phyloP scores from a whole-genome alignment of 2,329 filamentous ascomycete genomes.

The Fusarium tricinctum region DNA sequence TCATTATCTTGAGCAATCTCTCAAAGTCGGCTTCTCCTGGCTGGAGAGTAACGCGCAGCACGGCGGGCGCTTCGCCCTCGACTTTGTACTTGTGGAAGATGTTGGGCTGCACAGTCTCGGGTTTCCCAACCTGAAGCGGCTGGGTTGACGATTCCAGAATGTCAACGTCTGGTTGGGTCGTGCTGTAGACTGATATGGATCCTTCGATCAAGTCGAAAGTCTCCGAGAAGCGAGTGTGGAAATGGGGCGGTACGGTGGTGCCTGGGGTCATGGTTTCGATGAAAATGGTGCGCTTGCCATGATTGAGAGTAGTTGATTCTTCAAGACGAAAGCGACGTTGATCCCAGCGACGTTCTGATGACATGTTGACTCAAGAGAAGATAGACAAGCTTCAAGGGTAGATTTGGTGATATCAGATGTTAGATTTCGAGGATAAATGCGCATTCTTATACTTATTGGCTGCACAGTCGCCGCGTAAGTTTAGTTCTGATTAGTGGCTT shows the following conservation, averaged over 20 bases:
- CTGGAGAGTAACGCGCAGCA: background rate
- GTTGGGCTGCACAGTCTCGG: background rate
- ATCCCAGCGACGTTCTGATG: conserved; percentile 20
- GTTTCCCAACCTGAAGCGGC: background rate
- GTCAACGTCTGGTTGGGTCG: background rate
- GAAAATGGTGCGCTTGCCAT: conserved; percentile 12
- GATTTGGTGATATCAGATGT: no score
- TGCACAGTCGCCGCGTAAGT: background rate
- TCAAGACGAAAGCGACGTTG: conserved; percentile 17
- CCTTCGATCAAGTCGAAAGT: conserved; percentile 1
- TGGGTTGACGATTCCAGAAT: background rate
- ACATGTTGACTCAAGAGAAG: background rate
- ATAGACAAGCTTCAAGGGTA: no score
- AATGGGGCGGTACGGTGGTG: conserved; percentile 6
- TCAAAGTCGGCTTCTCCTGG: background rate
- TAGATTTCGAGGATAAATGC: no score
- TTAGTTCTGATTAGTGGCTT: background rate
- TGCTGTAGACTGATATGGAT: background rate
- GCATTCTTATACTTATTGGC: background rate
- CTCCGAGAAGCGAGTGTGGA: conserved; percentile 5
- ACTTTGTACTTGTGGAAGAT: conserved; percentile 9
- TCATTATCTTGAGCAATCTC: conserved; percentile 10
- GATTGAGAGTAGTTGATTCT: conserved; percentile 6
- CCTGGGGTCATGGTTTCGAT: conserved; percentile 19
- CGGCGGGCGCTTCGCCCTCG: background rate